Evolutionary conservation across 1,284 basidiomycete species (phyloP).

Genomic region (Cutaneotrichosporon arboriforme): DNA sequence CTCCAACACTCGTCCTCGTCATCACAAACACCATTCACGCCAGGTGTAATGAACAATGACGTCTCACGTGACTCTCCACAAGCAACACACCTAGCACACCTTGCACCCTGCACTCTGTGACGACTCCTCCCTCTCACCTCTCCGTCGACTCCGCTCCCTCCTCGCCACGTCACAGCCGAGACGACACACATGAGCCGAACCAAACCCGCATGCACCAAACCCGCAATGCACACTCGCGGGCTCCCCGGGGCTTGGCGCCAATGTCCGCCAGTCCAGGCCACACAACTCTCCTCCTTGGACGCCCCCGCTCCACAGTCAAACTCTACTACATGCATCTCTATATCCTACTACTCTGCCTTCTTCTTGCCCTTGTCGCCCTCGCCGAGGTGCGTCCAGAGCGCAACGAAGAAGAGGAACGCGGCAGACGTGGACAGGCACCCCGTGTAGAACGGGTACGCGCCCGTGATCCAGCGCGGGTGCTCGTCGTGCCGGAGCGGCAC

Average conservation of each 20-base stretch:
- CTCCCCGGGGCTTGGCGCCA: too few species aligned
- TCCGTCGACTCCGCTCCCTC: too few species aligned
- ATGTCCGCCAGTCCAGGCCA: too few species aligned
- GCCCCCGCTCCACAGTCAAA: too few species aligned
- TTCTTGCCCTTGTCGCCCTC: constrained; percentile 51
- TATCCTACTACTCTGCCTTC: constrained; percentile 38
- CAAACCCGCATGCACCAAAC: not conserved
- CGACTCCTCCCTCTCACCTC: not conserved
- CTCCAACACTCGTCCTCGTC: too few species aligned
- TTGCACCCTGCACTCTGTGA: too few species aligned
- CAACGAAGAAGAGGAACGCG: constrained; percentile 76
- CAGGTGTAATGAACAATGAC: too few species aligned
- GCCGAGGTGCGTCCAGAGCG: constrained; percentile 67
- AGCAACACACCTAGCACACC: too few species aligned
- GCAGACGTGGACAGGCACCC: constrained; percentile 80
- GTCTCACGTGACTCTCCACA: too few species aligned
- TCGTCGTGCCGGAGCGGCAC: constrained; percentile 92
- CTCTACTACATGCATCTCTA: not conserved
- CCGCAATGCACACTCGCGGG: too few species aligned
- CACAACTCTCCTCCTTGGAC: too few species aligned
- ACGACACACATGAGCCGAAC: not conserved
- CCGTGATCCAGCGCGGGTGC: constrained; percentile 86
- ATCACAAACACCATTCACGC: too few species aligned
- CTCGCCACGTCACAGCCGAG: not conserved
- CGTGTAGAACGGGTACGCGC: constrained; percentile 90